A percentile compares a stretch with the other conserved stretches of the same genome.
These are phyloP conservation scores for Venturia aucupariae DNA, from an alignment of 2,329 filamentous ascomycete genomes.

Conservation along the genomic window DNA sequence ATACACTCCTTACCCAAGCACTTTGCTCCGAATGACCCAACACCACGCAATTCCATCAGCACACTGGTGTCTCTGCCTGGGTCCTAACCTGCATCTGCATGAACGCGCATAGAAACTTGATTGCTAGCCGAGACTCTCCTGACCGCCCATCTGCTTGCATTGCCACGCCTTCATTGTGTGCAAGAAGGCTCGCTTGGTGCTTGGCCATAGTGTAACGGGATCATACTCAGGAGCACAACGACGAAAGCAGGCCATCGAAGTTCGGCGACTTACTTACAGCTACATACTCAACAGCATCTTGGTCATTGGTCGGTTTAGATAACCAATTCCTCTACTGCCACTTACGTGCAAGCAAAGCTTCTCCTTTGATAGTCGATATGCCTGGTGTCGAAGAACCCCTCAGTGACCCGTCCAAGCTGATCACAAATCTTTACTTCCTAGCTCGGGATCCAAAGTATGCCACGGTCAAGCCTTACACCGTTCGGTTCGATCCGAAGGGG, in stretches of 20 bases:
- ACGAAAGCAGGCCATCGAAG: not conserved
- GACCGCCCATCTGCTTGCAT: not conserved
- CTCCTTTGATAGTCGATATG: not conserved
- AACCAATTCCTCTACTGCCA: not conserved
- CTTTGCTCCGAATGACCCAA: not conserved
- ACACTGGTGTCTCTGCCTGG: no score
- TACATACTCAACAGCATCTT: not conserved
- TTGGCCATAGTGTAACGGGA: not conserved
- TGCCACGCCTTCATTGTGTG: no score
- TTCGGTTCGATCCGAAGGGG: constrained; percentile 13
- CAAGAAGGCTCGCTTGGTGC: no score
- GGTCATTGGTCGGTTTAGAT: not conserved
- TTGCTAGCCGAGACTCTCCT: not conserved
- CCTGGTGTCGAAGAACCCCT: not conserved
- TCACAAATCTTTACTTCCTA: constrained; percentile 9
- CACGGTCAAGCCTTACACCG: constrained; percentile 14
- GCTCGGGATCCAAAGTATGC: constrained; percentile 10
- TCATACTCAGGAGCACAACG: no score
- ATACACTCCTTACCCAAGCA: not conserved
- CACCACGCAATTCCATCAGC: not conserved
- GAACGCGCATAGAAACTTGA: not conserved
- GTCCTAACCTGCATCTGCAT: not conserved
- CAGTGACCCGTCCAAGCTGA: not conserved
- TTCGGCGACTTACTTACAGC: not conserved
- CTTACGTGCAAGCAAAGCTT: not conserved